Conservation (phyloP, 306 rosid genomes). For the cucumber (Cucumis sativus) region DNA sequence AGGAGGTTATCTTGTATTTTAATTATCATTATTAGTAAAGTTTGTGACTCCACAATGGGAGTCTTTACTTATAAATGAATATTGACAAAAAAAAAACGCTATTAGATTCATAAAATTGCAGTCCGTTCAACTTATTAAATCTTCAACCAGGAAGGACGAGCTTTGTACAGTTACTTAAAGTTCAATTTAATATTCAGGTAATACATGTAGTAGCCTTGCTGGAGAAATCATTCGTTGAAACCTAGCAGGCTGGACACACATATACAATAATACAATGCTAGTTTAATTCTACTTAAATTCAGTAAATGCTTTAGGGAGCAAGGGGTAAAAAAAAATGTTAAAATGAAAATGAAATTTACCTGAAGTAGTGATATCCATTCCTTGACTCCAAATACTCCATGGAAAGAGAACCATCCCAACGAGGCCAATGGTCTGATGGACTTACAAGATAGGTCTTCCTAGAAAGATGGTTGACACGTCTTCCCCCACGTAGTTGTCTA, state of each 20-base stretch:
- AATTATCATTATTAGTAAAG: too few relatives aligned
- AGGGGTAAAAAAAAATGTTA: neutral
- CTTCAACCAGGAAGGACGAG: neutral
- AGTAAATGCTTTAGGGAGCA: neutral
- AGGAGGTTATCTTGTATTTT: too few relatives aligned
- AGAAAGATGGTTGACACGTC: slow-evolving; percentile 45
- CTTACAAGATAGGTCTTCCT: slow-evolving; percentile 67
- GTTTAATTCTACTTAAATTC: neutral
- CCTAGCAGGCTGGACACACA: neutral
- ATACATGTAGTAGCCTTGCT: neutral
- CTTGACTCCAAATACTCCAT: slow-evolving; percentile 57
- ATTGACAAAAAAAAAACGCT: neutral
- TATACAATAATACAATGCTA: neutral
- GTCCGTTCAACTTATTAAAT: neutral
- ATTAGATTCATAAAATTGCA: neutral
- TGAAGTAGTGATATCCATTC: slow-evolving; percentile 57
- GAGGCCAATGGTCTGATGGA: slow-evolving; percentile 75
- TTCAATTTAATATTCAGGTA: neutral
- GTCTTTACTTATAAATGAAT: neutral
- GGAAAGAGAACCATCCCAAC: slow-evolving; percentile 81
- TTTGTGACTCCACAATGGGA: too few relatives aligned
- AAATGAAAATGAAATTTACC: slow-evolving; percentile 27
- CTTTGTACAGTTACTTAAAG: neutral
- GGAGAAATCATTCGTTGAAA: neutral
- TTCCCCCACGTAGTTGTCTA: slow-evolving; percentile 69